Base-by-base conservation (phyloP, 768 basidiomycete species). In the Termitomyces sp. region DNA sequence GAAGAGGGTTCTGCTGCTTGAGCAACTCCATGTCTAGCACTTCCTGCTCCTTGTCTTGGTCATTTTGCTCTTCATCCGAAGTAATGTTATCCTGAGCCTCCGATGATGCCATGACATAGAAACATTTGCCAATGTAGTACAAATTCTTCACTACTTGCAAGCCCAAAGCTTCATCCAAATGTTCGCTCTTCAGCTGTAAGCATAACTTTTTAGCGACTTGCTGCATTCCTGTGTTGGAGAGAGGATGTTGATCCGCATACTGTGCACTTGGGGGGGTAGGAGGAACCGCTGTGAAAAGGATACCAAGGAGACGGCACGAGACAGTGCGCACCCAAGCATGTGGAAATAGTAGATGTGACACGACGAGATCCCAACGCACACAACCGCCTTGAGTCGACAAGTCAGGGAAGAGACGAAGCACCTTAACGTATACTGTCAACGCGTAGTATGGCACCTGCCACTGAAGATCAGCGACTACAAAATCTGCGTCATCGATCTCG, bases 291-390 rank as follows among this genome's bases (percentile, higher is more conserved):
- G 80, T 71, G 68, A 90, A 94, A 5, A 94, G 73, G 22, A 79
- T 65, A 18, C 93, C 93, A 3, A 97, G 69, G 13, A 94, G 77
- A 55, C 92, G 81, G 58, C 88, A 87, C 1, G 94, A 80, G 0
- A 88, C 89, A 5, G 84, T 85, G 42, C 95, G 87, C 0, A 97
- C 94, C 96, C 95, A 98, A 4, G 92, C 84, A 70, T 99, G 97
- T 5, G 95, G 95, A 74, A 88, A 98, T 2, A 89, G 77, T 3
- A 98, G 82, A 64, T 90, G 86, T 0, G 75, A 64, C 24, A 83
- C 75, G 42, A 97, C 78, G 1, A 76, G 67, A 10, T 72, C 64
- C 94, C 95, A 96, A 1, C 78, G 68, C 0, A 91, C 74, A 56
- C 70, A 75, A 42, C 77, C 78, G 9, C 76, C 72, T 37, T 81